Percentiles rank a stretch among this genome's conserved stretches.
Evolutionary conservation across 371 early-diverging fungal species (phyloP).

Genomic region (Apophysomyces ossiformis): DNA sequence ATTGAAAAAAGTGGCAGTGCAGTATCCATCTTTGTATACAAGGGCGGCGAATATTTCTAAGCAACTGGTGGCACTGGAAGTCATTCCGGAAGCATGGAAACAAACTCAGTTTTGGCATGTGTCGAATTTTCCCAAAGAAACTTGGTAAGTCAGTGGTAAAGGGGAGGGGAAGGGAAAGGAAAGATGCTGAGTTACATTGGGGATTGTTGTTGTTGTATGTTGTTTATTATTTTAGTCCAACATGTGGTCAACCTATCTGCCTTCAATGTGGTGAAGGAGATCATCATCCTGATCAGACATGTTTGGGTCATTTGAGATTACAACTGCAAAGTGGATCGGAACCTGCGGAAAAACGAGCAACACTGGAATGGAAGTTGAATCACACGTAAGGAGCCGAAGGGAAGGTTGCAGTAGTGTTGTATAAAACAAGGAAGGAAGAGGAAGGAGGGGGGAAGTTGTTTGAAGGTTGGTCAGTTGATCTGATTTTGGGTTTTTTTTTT

Average conservation of each 20-base stretch:
- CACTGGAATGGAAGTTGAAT: conserved; percentile 56
- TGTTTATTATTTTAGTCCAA: conserved; percentile 8
- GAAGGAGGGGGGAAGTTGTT: too few species aligned
- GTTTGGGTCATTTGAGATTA: conserved; percentile 46
- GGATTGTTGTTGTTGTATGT: too few species aligned
- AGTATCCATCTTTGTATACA: conserved; percentile 19
- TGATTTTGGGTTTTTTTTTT: conserved; percentile 6
- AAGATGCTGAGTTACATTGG: background rate
- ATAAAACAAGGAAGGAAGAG: too few species aligned
- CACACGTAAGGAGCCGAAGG: conserved; percentile 38
- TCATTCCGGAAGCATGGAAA: conserved; percentile 70
- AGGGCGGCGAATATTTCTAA: conserved; percentile 39
- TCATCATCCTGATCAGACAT: conserved; percentile 44
- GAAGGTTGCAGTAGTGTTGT: too few species aligned
- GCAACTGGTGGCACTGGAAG: conserved; percentile 58
- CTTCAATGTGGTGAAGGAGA: conserved; percentile 59
- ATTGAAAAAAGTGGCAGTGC: conserved; percentile 21
- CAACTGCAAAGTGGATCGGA: conserved; percentile 19
- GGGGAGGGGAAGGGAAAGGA: background rate
- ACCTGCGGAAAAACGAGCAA: conserved; percentile 33
- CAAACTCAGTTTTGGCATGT: conserved; percentile 74
- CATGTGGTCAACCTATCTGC: conserved; percentile 51
- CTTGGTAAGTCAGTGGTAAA: conserved; percentile 49
- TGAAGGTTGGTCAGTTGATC: too few species aligned
- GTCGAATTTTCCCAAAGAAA: conserved; percentile 56